Evolutionary conservation across 345 rosid species (phyloP).

Genomic region (Schrenkiella parvula): DNA sequence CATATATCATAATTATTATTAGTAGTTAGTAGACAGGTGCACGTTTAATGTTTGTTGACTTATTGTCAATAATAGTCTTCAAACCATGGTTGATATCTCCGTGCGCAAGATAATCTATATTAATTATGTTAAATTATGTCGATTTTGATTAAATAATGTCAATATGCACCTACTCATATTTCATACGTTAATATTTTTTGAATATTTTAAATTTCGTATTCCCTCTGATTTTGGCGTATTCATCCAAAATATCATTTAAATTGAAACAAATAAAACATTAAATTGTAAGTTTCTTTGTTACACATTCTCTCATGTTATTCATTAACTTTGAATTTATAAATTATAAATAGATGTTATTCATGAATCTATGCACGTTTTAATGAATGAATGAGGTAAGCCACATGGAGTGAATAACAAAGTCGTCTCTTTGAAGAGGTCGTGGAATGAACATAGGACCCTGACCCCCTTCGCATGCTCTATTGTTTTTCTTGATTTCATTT

Average conservation of each 20-base stretch:
- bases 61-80: slow-evolving; percentile 12
- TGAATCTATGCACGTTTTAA: neutral
- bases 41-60: slow-evolving; percentile 30
- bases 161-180: neutral
- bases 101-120: slow-evolving; percentile 6
- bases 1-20: neutral
- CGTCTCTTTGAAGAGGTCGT: neutral
- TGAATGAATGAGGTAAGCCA: neutral
- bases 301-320: neutral
- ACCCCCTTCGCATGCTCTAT: slow-evolving; percentile 4
- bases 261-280: neutral
- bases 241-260: neutral
- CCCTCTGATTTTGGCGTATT: neutral
- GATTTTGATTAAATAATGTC: neutral
- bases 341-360: neutral
- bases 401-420: neutral
- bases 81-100: neutral
- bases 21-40: slow-evolving; percentile 16
- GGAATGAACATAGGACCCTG: neutral
- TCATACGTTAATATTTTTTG: neutral
- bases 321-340: neutral
- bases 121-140: neutral
- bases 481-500: neutral
- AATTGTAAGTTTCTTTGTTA: neutral
- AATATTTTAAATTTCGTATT: neutral